A percentile compares a stretch with the other conserved stretches of the same genome.
These are phyloP conservation scores for Oryza australiensis DNA, from an alignment of 176 grass and related monocot species.

Conservation along the genomic window DNA sequence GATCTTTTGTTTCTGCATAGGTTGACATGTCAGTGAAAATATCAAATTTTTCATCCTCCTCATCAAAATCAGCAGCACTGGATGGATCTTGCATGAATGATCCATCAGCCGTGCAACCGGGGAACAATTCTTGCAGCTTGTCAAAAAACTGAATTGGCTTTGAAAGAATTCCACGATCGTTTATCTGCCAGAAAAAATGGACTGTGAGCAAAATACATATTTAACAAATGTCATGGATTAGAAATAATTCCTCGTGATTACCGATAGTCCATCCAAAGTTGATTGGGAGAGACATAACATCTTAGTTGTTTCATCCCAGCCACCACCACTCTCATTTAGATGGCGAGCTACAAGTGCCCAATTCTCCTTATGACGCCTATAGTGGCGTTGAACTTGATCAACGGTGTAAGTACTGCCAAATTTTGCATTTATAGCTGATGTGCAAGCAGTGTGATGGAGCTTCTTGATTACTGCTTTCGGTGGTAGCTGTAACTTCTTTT, in stretches of 20 bases:
- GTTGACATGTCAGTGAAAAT: neutral
- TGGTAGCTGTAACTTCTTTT: neutral
- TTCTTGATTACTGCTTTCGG: neutral
- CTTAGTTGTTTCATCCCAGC: neutral
- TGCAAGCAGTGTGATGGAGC: neutral
- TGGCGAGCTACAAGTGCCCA: neutral
- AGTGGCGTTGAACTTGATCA: neutral
- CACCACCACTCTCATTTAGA: neutral
- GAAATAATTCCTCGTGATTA: neutral
- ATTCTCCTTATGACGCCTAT: neutral
- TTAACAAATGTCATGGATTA: neutral
- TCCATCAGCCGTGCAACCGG: neutral
- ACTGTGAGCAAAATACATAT: neutral
- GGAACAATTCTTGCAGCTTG: constrained; percentile 13
- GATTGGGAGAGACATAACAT: neutral
- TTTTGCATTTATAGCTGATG: neutral
- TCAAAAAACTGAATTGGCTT: neutral
- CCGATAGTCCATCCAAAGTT: neutral
- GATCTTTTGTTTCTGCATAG: neutral
- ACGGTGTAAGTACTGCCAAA: neutral
- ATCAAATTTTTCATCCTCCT: neutral
- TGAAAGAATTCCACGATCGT: neutral
- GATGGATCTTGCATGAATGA: constrained; percentile 15
- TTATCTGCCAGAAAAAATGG: neutral
- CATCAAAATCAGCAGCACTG: neutral